Evolutionary conservation across 1,284 basidiomycete species (phyloP), one percentile per base, ranked within the genome.

Genomic region (Thecaphora thlaspeos): DNA sequence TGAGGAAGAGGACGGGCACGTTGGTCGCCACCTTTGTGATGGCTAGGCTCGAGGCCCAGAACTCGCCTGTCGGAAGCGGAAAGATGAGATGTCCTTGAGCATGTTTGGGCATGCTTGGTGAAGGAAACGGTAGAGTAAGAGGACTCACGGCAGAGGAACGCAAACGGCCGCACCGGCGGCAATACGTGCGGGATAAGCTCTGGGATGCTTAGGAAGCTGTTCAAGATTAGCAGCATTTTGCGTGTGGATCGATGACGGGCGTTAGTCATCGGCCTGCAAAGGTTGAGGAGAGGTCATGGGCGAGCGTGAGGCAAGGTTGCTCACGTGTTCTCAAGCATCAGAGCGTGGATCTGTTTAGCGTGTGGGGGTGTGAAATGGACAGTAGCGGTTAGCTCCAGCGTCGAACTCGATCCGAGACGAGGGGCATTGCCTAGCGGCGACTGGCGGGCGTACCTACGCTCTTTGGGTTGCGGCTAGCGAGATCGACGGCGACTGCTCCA

Each of bases 401-500:
- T n/a, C n/a, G n/a, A n/a, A n/a, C n/a, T n/a, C n/a, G n/a, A n/a
- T n/a, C n/a, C n/a, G n/a, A n/a, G n/a, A n/a, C n/a, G n/a, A n/a
- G n/a, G n/a, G n/a, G n/a, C n/a, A n/a, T n/a, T n/a, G n/a, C n/a
- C n/a, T n/a, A n/a, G n/a, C n/a, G n/a, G n/a, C n/a, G n/a, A n/a
- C n/a, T n/a, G n/a, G n/a, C n/a, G n/a, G n/a, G n/a, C 5, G 26
- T 11, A 43, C 43, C 43, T 43, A 67, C 76, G 79, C 68, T 84
- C 24, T 83, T 80, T 0, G 88, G 84, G 74, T 93, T 93, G 36
- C 84, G 83, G 51, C 86, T 87, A 0, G 89, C 89, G 4, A 95
- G 85, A 77, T 93, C 88, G 46, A 96, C 88, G 14, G 89, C 84
- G 1, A 97, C 92, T 0, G 93, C 93, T n/a, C 93, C 93, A 15